Evolutionary conservation across 805 yeast genomes (phyloP), one percentile per base, ranked within the genome.

Genomic region (Lipomyces spencermartinsiae): DNA sequence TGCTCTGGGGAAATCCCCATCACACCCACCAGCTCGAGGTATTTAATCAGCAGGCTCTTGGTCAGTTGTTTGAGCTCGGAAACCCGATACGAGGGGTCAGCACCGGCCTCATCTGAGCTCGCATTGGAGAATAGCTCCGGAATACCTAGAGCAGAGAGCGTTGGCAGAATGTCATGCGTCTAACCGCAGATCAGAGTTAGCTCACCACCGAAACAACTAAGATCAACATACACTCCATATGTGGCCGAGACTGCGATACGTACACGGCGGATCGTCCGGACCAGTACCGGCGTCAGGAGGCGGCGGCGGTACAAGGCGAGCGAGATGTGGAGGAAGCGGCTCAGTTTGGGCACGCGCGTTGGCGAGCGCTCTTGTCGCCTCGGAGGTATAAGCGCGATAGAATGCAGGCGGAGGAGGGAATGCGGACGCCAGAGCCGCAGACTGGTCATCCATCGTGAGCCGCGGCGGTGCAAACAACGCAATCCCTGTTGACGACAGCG

Each of bases 371-470:
- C 68, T 67, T 59, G 77, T 67, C 39, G 74, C 70, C 12, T 78
- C 76, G 57, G 66, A 14, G 43, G 71, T 39, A 65, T 62, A 61
- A 46, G 62, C 61, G 8, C 39, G 46, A 51, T 87, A 86, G 72
- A 87, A 85, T 75, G 86, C 92, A 8, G 99, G 99, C 1, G 99
- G 98, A 0, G 97, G 96, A 1, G 99, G 99, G 73, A 91, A 95
- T 55, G 94, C 82, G 6, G 97, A 87, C 16, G 97, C 84, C 46
- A 81, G 75, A 31, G 78, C 80, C 33, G 64, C 49, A 57, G 49
- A 57, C 35, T 25, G 56, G 22, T 53, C 51, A 51, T 58, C 68
- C 68, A 37, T 56, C 62, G 37, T 12, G 56, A 43, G 49, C 29
- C 29, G 29, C 29, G 29, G 29, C 29, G 29, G 29, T 25, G 43